These are phyloP conservation scores for Solanum hybrid DNA, from an alignment of 305 asterid species.

Conservation along the genomic window DNA sequence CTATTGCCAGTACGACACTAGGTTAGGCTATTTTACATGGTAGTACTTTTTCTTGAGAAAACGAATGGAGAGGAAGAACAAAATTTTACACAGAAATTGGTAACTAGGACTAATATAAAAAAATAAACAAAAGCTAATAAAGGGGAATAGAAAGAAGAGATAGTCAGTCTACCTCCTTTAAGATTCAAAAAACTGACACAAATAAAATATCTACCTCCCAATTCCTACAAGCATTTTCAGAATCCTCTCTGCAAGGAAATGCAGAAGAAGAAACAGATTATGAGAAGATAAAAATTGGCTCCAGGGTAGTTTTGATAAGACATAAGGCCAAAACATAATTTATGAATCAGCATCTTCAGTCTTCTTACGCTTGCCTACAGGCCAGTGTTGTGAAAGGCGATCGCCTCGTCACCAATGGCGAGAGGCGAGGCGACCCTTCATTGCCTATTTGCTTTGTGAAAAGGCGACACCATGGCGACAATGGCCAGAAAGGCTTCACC, in stretches of 20 bases:
- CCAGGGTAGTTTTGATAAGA: not conserved
- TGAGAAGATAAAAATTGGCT: not conserved
- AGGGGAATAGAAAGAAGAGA: not conserved
- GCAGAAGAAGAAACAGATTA: constrained; percentile 17
- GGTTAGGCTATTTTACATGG: not conserved
- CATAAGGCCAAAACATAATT: not conserved
- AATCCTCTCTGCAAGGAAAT: constrained; percentile 34
- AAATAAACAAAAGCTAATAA: not conserved
- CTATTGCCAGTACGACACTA: not conserved
- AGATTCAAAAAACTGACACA: not conserved
- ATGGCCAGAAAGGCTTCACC: not conserved
- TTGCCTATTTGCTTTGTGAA: not conserved
- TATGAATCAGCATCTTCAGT: not conserved
- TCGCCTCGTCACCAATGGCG: not conserved
- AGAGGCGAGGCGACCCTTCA: not conserved
- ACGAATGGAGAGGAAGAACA: not conserved
- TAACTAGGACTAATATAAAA: not conserved
- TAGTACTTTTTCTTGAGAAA: not conserved
- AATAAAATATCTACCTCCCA: not conserved
- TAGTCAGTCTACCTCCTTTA: not conserved
- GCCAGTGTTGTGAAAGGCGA: not conserved
- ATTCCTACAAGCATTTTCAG: not conserved
- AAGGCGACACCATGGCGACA: not conserved
- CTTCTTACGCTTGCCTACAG: not conserved
- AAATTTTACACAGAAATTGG: not conserved